Conservation (phyloP, 2,329 filamentous ascomycete species). For the Colletotrichum limetticola region DNA sequence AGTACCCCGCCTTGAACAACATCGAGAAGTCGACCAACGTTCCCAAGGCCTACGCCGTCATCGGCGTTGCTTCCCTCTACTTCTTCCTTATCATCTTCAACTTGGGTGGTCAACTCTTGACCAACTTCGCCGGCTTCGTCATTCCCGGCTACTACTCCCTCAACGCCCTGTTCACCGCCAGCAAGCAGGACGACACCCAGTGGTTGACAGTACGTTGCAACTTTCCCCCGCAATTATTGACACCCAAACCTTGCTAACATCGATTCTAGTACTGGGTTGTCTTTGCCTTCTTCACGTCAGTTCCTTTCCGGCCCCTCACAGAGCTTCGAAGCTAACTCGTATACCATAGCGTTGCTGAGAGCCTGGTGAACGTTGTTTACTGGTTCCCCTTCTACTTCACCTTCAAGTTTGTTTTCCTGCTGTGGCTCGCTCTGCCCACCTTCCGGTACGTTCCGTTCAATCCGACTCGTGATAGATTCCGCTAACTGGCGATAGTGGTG, state of each 20-base stretch:
- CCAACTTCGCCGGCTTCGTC: slow-evolving; percentile 86
- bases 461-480: slow-evolving; percentile 1
- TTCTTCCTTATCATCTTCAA: slow-evolving; percentile 95
- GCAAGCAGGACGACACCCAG: slow-evolving; percentile 84
- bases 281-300: slow-evolving; percentile 81
- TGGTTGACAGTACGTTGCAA: slow-evolving; percentile 73
- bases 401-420: slow-evolving; percentile 97
- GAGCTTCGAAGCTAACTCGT: slow-evolving; percentile 11
- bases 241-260: slow-evolving; percentile 21
- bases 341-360: slow-evolving; percentile 74
- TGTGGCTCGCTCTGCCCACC: slow-evolving; percentile 97
- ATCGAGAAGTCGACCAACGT: slow-evolving; percentile 85
- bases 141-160: slow-evolving; percentile 89
- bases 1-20: slow-evolving; percentile 86
- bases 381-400: slow-evolving; percentile 99
- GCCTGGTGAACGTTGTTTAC: slow-evolving; percentile 85
- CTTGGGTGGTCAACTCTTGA: slow-evolving; percentile 87
- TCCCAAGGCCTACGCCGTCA: slow-evolving; percentile 86
- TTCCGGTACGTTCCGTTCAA: slow-evolving; percentile 78
- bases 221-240: slow-evolving; percentile 10
- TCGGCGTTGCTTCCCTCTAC: slow-evolving; percentile 81
- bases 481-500: slow-evolving; percentile 71
- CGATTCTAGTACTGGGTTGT: slow-evolving; percentile 82
- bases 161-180: slow-evolving; percentile 76
- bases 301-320: slow-evolving; percentile 30